Evolutionary conservation across 2,329 filamentous ascomycete genomes (phyloP), one percentile per base, ranked within the genome.

Genomic region (Chalaropsis ovoidea): DNA sequence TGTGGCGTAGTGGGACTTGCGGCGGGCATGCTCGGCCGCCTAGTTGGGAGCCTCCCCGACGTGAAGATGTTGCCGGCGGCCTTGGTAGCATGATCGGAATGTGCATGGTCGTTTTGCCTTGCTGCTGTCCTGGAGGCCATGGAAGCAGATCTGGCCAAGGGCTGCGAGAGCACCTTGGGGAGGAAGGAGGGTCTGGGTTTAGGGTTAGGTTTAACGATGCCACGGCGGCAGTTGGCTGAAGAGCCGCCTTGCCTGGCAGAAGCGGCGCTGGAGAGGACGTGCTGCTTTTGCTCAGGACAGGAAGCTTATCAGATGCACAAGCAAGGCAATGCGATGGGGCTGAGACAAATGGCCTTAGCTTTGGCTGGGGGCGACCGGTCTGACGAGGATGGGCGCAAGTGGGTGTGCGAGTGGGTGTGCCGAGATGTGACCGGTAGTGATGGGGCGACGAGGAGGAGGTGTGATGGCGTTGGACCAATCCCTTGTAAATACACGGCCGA

Each of bases 21-120:
- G 4, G 24, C 0, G 22, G 47, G 5, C 11, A 27, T 27, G 47
- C 19, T 52, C 10, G 47, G 24, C 60, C 24, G 61, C 47, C 6
- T 24, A 7, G 27, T 39, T 39, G 10, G 63, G 15, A 15, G 27
- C 60, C 74, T 79, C 1, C 80, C 80, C 10, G 74, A 74, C 6
- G 71, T 68, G 61, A 82, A 82, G 0, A 82, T 75, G 66, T 82
- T 83, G 15, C 65, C 68, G 10, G 58, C 62, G 8, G 42, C 43
- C 61, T 27, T 65, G 19, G 10, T 35, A 54, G 65, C 62, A 63
- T 22, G 17, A 1, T 15, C 49, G 65, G 39, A 68, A 45, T 61
- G 15, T 58, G 13, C 47, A 47, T 3, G 47, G 17, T 61, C 64
- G 27, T 31, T 49, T 62, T 27, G 35, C 64, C 4, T 62, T 4